These are phyloP conservation scores for Chaetomium strumarium DNA, from an alignment of 2,329 filamentous ascomycete genomes.

Conservation along the genomic window DNA sequence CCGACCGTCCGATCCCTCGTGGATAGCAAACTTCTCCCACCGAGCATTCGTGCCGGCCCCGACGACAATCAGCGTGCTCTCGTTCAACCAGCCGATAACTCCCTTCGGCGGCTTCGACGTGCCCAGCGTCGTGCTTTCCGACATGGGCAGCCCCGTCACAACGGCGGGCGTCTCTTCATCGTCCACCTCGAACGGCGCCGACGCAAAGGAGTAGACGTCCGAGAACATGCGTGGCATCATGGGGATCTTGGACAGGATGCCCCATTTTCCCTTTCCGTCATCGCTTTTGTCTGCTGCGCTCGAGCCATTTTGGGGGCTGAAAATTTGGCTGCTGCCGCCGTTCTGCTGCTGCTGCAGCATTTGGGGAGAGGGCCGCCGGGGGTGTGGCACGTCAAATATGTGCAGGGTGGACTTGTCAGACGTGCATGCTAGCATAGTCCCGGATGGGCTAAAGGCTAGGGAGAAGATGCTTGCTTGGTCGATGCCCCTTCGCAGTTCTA, in stretches of 20 bases:
- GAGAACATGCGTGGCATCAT: slow-evolving; percentile 82
- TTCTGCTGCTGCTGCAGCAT: slow-evolving; percentile 12
- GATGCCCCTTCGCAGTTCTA: slow-evolving; percentile 81
- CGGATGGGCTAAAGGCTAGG: slow-evolving; percentile 78
- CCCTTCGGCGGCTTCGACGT: slow-evolving; percentile 67
- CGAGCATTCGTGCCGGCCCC: slow-evolving; percentile 73
- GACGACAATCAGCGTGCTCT: slow-evolving; percentile 67
- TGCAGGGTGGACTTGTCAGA: slow-evolving; percentile 96
- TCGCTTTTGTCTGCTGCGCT: not conserved
- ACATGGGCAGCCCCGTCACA: slow-evolving; percentile 32
- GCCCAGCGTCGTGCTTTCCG: slow-evolving; percentile 42
- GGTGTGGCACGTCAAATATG: slow-evolving; percentile 76
- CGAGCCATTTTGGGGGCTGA: not conserved
- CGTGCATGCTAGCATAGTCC: slow-evolving; percentile 76
- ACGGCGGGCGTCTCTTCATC: slow-evolving; percentile 47
- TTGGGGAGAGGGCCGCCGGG: slow-evolving; percentile 34
- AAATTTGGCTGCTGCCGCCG: slow-evolving; percentile 12
- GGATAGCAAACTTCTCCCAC: slow-evolving; percentile 81
- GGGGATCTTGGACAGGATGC: slow-evolving; percentile 75
- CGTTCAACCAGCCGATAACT: slow-evolving; percentile 74
- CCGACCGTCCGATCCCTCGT: slow-evolving; percentile 62
- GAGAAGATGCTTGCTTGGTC: slow-evolving; percentile 85
- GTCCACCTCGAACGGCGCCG: slow-evolving; percentile 74
- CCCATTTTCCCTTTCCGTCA: slow-evolving; percentile 66
- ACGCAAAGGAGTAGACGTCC: slow-evolving; percentile 81